Evolutionary conservation across 345 rosid species (phyloP), one percentile per base, ranked within the genome.

Genomic region (Gossypium sturtianum): DNA sequence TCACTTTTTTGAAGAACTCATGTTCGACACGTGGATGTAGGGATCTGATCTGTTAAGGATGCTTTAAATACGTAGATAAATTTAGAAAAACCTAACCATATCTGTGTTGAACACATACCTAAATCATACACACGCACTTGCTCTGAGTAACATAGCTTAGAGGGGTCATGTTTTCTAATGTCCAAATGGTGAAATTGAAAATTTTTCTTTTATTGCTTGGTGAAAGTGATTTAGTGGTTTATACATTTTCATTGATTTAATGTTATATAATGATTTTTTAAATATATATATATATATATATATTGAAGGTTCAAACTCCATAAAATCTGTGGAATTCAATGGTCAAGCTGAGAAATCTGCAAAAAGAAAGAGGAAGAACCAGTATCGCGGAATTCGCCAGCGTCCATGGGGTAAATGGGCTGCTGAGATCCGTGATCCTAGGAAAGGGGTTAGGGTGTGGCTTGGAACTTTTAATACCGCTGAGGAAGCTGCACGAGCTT

Each of bases 351-450:
- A 94, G 82, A 90, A 85, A 72, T 84, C 89, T 25, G 80, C 86
- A 11, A 91, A 89, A 83, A 89, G 94, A 81, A 89, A 90, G 91
- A 90, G 98, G 82, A 94, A 94, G 91, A 94, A 89, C 57, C 94
- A 85, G 76, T 92, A 87, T 62, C 75, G 98, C 27, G 98, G 98
- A 62, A 94, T 94, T 15, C 81, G 97, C 76, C 98, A 92, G 78
- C 98, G 98, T 11, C 98, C 98, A 20, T 94, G 97, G 97, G 98
- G 98, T 0, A 94, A 92, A 82, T 94, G 98, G 98, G 98, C 98
- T 48, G 98, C 98, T 75, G 98, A 94, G 89, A 94, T 94, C 19
- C 95, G 98, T 78, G 98, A 94, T 70, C 98, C 97, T 6, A 87
- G 84, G 56, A 88, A 94, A 81, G 97, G 97, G 62, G 97, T 90